Base-by-base conservation (phyloP, 495 filamentous ascomycete species). In the Podospora pseudoanserina region DNA sequence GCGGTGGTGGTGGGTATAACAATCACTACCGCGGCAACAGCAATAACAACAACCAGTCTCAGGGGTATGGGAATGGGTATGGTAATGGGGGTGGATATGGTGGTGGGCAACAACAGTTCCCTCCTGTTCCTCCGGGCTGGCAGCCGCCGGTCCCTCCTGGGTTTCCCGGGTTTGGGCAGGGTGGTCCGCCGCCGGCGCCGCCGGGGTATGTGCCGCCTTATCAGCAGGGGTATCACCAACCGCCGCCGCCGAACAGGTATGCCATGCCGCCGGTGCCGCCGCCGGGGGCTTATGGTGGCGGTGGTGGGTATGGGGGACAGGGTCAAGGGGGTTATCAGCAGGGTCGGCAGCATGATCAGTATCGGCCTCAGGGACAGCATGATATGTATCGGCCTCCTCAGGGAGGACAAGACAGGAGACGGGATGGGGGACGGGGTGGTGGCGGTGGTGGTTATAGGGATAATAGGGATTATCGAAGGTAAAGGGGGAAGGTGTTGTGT, bases 11-110 rank as follows among this genome's bases (percentile, higher is more conserved):
- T 9, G 20, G 20, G n/a, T 19, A 32, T 23, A 63, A 63, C 32
- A 44, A 44, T 23, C 20, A 58, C 55, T 58, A 58, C 18, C n/a
- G 23, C 23, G 23, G 23, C 55, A 20, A 13, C 63, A 58, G 1
- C 19, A 56, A 56, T 20, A 56, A 26, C 63, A 69, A 30, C 71
- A 70, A 55, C 67, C 68, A 7, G 68, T 68, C 28, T 20, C 67
- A 68, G 20, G 67, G 71, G 20, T 58, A 72, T 16, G 67, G 72
- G 0, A 70, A 69, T 39, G 74, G 75, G 4, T 65, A 71, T 60
- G 65, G 68, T 6, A 65, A 70, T 59, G 60, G 53, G 54, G 57
- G 59, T 32, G 32, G 64, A 16, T 67, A 71, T 28, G 68, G 66
- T 30, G 58, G 55, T 28, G 65, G 64, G 20, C 20, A 23, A 23